Percentiles rank a stretch among this genome's conserved stretches.
These are phyloP conservation scores for Tephrocybe sp. DNA, from an alignment of 768 basidiomycete species.

Conservation along the genomic window DNA sequence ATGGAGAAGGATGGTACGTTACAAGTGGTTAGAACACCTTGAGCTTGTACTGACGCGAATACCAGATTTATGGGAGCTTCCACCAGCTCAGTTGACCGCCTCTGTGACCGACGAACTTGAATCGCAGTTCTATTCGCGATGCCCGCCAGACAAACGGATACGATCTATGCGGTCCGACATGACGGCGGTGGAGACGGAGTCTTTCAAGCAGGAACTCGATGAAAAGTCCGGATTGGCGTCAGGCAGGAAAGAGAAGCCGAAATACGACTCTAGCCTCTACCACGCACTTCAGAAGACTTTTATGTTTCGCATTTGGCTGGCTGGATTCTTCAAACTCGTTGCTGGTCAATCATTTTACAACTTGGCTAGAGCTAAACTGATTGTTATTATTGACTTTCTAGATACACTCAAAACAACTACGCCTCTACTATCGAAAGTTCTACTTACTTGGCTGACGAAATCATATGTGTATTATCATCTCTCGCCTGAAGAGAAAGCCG, in stretches of 20 bases:
- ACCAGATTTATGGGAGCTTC: constrained; percentile 55
- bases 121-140: constrained; percentile 44
- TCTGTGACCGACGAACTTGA: constrained; percentile 41
- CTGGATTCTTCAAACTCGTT: constrained; percentile 35
- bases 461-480: constrained; percentile 35
- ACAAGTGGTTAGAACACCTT: background rate
- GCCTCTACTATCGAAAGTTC: constrained; percentile 44
- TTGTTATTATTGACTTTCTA: constrained; percentile 11
- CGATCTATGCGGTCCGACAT: constrained; percentile 21
- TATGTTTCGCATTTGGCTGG: constrained; percentile 32
- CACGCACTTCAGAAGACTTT: constrained; percentile 34
- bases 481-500: constrained; percentile 25
- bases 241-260: constrained; percentile 5
- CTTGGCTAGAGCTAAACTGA: background rate
- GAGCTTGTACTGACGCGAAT: background rate
- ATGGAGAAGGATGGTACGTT: constrained; percentile 51
- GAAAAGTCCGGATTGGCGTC: background rate
- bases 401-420: constrained; percentile 45
- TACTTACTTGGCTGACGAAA: constrained; percentile 45
- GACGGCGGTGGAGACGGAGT: background rate
- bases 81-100: constrained; percentile 31
- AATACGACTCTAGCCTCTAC: constrained; percentile 32
- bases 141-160: constrained; percentile 47
- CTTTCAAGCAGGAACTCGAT: constrained; percentile 1
- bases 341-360: constrained; percentile 20